Percentiles rank a stretch among this genome's conserved stretches.
Conservation (phyloP, 140 eudicot genomes). For the Stevia rebaudiana region DNA sequence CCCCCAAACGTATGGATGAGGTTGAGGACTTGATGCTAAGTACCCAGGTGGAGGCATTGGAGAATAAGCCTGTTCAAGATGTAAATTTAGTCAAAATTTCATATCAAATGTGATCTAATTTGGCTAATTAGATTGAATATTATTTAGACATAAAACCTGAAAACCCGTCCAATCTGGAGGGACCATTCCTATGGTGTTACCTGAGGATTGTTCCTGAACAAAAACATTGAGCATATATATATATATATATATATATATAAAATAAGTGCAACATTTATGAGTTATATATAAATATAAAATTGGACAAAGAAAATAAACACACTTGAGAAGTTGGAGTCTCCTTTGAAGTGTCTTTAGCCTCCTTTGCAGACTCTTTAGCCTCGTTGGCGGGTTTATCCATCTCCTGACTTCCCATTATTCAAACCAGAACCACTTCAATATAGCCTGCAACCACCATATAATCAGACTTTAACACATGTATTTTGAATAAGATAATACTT, state of each 20-base stretch:
- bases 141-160: slow-evolving; percentile 48
- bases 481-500: neutral
- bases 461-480: slow-evolving; percentile 10
- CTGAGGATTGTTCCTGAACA: slow-evolving; percentile 67
- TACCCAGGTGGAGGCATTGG: slow-evolving; percentile 90
- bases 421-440: slow-evolving; percentile 30
- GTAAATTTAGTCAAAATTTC: slow-evolving; percentile 1
- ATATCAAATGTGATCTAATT: slow-evolving; percentile 9
- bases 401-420: slow-evolving; percentile 78
- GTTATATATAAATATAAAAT: neutral
- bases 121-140: slow-evolving; percentile 4
- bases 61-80: slow-evolving; percentile 71
- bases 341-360: slow-evolving; percentile 46
- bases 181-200: slow-evolving; percentile 48
- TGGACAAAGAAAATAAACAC: neutral
- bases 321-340: slow-evolving; percentile 76
- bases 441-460: slow-evolving; percentile 43
- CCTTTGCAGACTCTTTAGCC: slow-evolving; percentile 8
- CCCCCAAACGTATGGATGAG: slow-evolving; percentile 98
- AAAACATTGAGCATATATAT: neutral
- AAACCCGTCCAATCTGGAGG: slow-evolving; percentile 87
- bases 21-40: slow-evolving; percentile 86
- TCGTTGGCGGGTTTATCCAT: slow-evolving; percentile 54
- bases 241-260: neutral
- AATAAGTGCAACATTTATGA: neutral